phyloP scores from a whole-genome alignment of 2,329 filamentous ascomycete species.

The Botrytis elliptica region DNA sequence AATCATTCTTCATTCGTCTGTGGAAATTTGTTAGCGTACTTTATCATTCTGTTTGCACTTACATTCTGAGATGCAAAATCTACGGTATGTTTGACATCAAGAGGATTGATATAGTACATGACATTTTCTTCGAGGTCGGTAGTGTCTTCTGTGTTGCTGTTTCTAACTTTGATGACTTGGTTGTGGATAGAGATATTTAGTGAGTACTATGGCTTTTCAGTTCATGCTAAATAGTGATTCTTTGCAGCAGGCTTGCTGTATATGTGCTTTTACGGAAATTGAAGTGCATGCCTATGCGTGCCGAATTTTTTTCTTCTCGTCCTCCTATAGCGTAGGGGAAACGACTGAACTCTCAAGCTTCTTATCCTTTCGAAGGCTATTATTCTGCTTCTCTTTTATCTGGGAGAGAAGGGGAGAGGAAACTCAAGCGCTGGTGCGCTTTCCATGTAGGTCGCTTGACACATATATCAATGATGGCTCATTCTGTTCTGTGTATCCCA shows the following conservation, averaged over 20 bases:
- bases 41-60: background rate
- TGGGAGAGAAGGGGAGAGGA: background rate
- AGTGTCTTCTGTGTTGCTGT: no score
- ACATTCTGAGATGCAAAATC: background rate
- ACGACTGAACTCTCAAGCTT: no score
- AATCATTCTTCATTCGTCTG: background rate
- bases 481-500: background rate
- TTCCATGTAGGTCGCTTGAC: background rate
- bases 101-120: background rate
- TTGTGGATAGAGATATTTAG: no score
- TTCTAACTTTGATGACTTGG: no score
- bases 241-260: background rate
- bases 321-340: no score
- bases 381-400: no score
- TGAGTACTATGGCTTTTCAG: background rate
- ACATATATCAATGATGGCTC: background rate
- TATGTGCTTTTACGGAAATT: background rate
- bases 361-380: no score
- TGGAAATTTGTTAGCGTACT: fast-evolving
- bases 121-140: background rate
- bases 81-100: background rate
- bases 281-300: no score
- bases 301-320: no score
- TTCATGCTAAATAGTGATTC: background rate
- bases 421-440: background rate